Base-by-base conservation (phyloP, 768 basidiomycete species). In the Boletus huronensis region DNA sequence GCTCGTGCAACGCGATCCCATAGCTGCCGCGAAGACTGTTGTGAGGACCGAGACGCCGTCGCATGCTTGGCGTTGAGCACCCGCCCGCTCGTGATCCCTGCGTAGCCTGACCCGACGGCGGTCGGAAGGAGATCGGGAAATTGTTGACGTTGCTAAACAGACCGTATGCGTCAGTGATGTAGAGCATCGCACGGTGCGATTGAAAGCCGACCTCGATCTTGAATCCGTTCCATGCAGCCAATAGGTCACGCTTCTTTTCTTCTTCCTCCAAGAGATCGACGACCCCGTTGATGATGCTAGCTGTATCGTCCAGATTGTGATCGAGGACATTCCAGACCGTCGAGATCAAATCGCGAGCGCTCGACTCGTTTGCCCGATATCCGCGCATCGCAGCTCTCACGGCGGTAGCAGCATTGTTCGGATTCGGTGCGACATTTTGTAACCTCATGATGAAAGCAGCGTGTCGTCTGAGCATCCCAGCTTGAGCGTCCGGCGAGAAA, bases 1-100 rank as follows among this genome's bases (percentile, higher is more conserved):
- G 91, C 93, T 56, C 81, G 82, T 7, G 91, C 93, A 25, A 96
- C 93, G 16, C 93, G 84, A 58, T 93, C 91, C 85, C 82, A 92
- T 0, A 96, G 80, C 56, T 86, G 81, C 48, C 86, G 77, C 2
- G 87, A 83, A 3, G 82, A 76, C 55, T 78, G 76, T 28, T 77
- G 74, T 11, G 82, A 78, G 2, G 82, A 79, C 9, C 82, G 78
- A 0, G 82, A 73, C 1, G 81, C 76, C 0, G 89, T 88, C 1
- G 82, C 80, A 54, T 90, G 81, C 67, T 94, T 93, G 34, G 87
- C 90, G 61, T 88, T 90, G 52, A 97, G 76, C 32, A 93, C 87
- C 3, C 90, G 84, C 6, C 92, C 93, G 25, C 85, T 83, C 4
- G 90, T 78, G 57, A 94, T 88, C 0, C 85, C 87, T 0, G 92